phyloP scores from a whole-genome alignment of 768 basidiomycete species.

The Pisolithus microcarpus region DNA sequence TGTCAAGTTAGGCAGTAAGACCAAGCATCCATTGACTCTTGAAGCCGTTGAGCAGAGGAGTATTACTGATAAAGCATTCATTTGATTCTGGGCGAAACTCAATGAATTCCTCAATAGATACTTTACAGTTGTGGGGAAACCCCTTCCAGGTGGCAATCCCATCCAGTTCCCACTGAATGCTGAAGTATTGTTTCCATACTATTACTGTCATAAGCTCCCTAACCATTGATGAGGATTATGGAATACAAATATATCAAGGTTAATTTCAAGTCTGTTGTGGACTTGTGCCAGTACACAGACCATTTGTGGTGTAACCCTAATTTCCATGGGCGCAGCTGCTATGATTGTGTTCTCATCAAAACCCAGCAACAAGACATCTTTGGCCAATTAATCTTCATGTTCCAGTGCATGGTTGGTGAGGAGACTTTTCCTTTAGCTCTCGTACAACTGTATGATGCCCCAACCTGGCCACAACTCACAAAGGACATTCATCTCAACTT shows the following conservation, averaged over 20 bases:
- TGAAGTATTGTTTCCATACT: neutral
- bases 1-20: neutral
- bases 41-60: neutral
- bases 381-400: conserved; percentile 13
- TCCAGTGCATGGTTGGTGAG: conserved; percentile 9
- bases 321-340: conserved; percentile 8
- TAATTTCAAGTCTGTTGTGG: conserved; percentile 12
- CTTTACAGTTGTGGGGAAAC: neutral
- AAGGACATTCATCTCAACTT: conserved; percentile 21
- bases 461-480: neutral
- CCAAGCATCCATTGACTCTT: neutral
- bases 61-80: neutral
- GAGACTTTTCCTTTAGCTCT: conserved; percentile 11
- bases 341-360: conserved; percentile 24
- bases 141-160: neutral
- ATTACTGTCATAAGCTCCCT: neutral
- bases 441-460: conserved; percentile 12
- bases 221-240: neutral
- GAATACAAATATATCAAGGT: conserved; percentile 6
- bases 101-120: neutral
- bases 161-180: neutral
- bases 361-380: conserved; percentile 11
- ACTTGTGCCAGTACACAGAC: conserved; percentile 8
- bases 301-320: conserved; percentile 10
- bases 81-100: neutral